Base-by-base conservation (phyloP, 2,329 filamentous ascomycete genomes). In the Fusarium anthophilum region DNA sequence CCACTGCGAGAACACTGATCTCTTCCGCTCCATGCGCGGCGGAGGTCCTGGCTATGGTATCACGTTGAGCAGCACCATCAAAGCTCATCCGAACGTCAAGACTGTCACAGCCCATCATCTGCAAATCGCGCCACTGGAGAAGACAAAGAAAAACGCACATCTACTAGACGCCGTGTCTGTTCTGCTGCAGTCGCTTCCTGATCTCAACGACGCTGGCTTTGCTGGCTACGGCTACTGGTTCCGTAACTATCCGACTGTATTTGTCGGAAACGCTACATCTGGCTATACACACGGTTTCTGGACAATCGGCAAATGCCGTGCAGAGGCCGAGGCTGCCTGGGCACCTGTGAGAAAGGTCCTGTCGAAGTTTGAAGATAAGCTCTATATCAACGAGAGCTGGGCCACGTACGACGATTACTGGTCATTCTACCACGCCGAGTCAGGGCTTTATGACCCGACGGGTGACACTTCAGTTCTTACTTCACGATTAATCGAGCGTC, bases 151-250 rank as follows among this genome's bases (percentile, higher is more conserved):
- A 6, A 73, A 73, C 1, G 48, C 35, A 10, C 38, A 74, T 14
- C 50, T 73, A 6, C 58, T 73, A 0, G 71, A 73, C 3, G 71
- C 71, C 3, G 62, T 73, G 0, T 35, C 71, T 11, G 18, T 57
- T 14, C 17, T 73, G 0, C 12, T 73, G 0, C 66, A 73, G 6
- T 32, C 43, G 32, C 58, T 73, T 20, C 71, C 70, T 4, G 70
- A 71, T 7, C 71, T 73, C 15, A 73, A 73, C 18, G 66, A 73
- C 13, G 71, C 71, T n/a, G 71, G 71, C 8, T 73, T 71, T 12
- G 37, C 71, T 8, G 71, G 71, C 5, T 73, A 73, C 3, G 66
- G 71, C 1, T 73, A 59, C 37, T 73, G 71, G 71, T 74, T 74
- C 41, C 62, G 71, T 17, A 74, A 73, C 35, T 71, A 55, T 4